Percentiles rank a stretch among this genome's conserved stretches.
These are phyloP conservation scores for Debaryomyces singareniensis DNA, from an alignment of 1,139 yeast genomes.

Conservation along the genomic window DNA sequence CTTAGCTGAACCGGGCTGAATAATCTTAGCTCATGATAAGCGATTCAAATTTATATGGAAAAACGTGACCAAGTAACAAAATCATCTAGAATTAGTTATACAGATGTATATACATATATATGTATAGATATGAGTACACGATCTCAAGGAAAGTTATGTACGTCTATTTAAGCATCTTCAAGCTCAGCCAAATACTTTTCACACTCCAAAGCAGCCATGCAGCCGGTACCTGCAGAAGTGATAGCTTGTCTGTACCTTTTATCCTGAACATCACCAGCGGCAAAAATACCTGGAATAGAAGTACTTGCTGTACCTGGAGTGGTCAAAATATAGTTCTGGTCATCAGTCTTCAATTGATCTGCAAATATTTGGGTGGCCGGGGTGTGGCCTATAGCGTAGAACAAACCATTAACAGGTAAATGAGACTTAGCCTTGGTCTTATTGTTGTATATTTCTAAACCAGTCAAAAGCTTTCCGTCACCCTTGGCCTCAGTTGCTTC, in stretches of 20 bases:
- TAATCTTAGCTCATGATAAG: no score
- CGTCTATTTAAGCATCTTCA: constrained; percentile 32
- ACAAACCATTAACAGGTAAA: constrained; percentile 80
- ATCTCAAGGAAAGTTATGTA: no score
- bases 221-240: constrained; percentile 98
- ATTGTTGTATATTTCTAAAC: constrained; percentile 60
- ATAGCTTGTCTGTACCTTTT: constrained; percentile 96
- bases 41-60: no score
- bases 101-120: no score
- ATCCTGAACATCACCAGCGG: constrained; percentile 99
- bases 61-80: no score
- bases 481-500: constrained; percentile 88
- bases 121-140: no score
- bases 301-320: constrained; percentile 85
- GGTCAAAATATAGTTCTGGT: constrained; percentile 80
- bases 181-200: constrained; percentile 75
- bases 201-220: constrained; percentile 98
- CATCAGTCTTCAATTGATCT: constrained; percentile 79
- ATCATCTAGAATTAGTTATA: no score
- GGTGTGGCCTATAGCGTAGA: constrained; percentile 95
- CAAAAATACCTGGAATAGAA: constrained; percentile 87
- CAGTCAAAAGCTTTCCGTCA: constrained; percentile 69
- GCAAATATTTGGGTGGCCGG: constrained; percentile 84
- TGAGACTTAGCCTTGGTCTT: constrained; percentile 64
- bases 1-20: no score